A percentile compares a stretch with the other conserved stretches of the same genome.
phyloP scores from a whole-genome alignment of 495 filamentous ascomycete genomes.

The Hypomontagnella submonticulosa region DNA sequence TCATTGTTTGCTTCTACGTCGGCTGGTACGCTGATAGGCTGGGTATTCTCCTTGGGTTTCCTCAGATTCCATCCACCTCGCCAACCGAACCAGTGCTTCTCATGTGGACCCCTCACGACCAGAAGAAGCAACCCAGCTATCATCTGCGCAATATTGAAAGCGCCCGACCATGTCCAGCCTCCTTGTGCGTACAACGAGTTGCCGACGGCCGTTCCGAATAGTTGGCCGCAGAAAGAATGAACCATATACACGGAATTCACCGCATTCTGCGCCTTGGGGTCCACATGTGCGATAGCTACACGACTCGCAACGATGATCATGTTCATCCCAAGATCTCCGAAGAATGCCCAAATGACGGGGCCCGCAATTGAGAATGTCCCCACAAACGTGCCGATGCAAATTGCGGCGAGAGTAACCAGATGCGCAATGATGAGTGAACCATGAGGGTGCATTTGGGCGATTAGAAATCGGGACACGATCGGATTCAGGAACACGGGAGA shows the following conservation, averaged over 20 bases:
- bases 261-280: conserved; percentile 72
- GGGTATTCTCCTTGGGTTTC: conserved; percentile 41
- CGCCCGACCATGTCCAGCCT: conserved; percentile 72
- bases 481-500: conserved; percentile 69
- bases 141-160: conserved; percentile 70
- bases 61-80: conserved; percentile 63
- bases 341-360: conserved; percentile 72
- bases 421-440: conserved; percentile 68
- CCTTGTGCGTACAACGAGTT: conserved; percentile 71
- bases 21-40: conserved; percentile 3
- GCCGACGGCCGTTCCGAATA: conserved; percentile 76
- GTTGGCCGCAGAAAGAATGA: conserved; percentile 73
- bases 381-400: conserved; percentile 71
- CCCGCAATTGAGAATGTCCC: conserved; percentile 72
- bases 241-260: conserved; percentile 83
- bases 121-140: conserved; percentile 63
- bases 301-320: conserved; percentile 75
- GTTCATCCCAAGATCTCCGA: conserved; percentile 76
- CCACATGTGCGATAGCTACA: conserved; percentile 71
- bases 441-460: conserved; percentile 69
- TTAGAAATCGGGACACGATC: conserved; percentile 68
- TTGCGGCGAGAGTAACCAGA: conserved; percentile 61
- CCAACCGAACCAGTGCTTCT: conserved; percentile 76
- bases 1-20: conserved; percentile 26
- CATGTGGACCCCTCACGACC: conserved; percentile 66